Evolutionary conservation across 495 filamentous ascomycete species (phyloP), one percentile per base, ranked within the genome.

Genomic region (Aspergillus mulundensis): DNA sequence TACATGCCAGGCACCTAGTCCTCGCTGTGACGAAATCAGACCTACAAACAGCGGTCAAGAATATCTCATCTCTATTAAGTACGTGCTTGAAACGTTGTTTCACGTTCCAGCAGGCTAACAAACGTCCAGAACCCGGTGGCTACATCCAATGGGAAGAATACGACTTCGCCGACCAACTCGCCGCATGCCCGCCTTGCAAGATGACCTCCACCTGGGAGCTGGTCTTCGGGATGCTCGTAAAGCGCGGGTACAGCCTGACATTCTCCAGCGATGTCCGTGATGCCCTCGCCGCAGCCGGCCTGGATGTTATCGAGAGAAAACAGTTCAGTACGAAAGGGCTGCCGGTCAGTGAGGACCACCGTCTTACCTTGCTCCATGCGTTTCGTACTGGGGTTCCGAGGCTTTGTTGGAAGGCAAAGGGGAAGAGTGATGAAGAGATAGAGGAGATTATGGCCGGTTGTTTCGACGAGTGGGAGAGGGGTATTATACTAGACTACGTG

Each of bases 141-240:
- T 41, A 57, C 38, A 24, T 57, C 16, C 54, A 57, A 50, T 50
- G 46, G 46, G 54, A 57, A 38, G 54, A 57, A 57, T 57, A 50
- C 54, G 46, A 57, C 46, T 57, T 44, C 46, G 5, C 11, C n/a
- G 25, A 38, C 38, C 54, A 57, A 43, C 16, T 49, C 5, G 23
- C 25, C 18, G 14, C 20, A 5, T 41, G 24, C 24, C 18, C 44
- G 5, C 25, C 39, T 1, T 16, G 19, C 38, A 30, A 6, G 2
- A 23, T 32, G 24, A 30, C 40, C 23, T 15, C 39, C 6, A 36
- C 39, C 1, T 57, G 54, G 54, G 8, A 16, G 1, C 15, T 10
- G 11, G 15, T 50, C 25, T 19, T 57, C 5, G 10, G 10, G 1
- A 44, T 38, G 54, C 23, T 57, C n/a, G 25, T 6, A 2, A 6